Conservation (phyloP, 106 monocot genomes). For the Acorus calamus region DNA sequence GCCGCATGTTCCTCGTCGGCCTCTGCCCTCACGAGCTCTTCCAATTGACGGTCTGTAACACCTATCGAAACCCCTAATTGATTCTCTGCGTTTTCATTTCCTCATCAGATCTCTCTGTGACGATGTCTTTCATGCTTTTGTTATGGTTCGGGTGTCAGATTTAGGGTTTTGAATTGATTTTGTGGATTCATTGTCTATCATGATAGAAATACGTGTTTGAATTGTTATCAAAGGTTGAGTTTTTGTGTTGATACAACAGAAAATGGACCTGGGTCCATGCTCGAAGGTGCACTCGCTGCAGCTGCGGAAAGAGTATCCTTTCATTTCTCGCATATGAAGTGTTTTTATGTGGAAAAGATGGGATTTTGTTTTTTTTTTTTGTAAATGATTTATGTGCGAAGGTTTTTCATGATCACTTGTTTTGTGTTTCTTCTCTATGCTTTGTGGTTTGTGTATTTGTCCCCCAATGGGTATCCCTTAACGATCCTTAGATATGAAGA, state of each 20-base stretch:
- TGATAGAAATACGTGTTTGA: too few relatives aligned
- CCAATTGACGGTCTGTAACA: slow-evolving; percentile 59
- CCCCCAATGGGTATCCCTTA: slow-evolving; percentile 6
- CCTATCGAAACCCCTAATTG: neutral
- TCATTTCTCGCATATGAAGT: neutral
- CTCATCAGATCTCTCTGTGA: neutral
- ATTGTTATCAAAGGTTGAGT: too few relatives aligned
- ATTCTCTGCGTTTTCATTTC: neutral
- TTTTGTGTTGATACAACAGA: slow-evolving; percentile 8
- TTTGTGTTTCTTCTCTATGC: too few relatives aligned
- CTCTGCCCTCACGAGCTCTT: slow-evolving; percentile 99
- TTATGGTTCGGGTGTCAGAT: too few relatives aligned
- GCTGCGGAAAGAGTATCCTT: slow-evolving; percentile 20
- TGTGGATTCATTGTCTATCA: too few relatives aligned
- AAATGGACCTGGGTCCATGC: slow-evolving; percentile 18
- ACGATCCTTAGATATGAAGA: slow-evolving; percentile 67
- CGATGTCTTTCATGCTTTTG: too few relatives aligned
- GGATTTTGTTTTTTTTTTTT: too few relatives aligned
- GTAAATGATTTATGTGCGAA: too few relatives aligned
- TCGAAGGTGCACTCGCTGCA: slow-evolving; percentile 14
- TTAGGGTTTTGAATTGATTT: too few relatives aligned
- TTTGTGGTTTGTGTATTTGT: too few relatives aligned
- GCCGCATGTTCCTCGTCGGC: slow-evolving; percentile 71
- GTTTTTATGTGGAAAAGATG: too few relatives aligned
- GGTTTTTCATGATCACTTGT: too few relatives aligned